A percentile compares a stretch with the other conserved stretches of the same genome.
phyloP scores from a whole-genome alignment of 441 rosid species.

The Sinapis alba region DNA sequence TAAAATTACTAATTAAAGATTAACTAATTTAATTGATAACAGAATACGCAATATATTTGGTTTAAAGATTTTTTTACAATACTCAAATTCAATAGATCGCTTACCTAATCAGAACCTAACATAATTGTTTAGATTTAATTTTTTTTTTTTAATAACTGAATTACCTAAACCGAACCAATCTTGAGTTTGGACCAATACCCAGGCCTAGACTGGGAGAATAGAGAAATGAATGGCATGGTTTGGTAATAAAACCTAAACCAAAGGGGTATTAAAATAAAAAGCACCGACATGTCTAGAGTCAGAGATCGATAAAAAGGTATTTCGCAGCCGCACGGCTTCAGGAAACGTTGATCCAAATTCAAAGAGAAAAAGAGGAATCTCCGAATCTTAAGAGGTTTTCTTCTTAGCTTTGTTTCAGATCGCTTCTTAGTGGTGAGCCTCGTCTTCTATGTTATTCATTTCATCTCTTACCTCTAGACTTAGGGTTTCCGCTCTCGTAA shows the following conservation, averaged over 20 bases:
- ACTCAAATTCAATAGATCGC: too few relatives aligned
- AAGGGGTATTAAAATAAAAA: slow-evolving; percentile 6
- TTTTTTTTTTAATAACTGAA: background rate
- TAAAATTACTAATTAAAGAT: too few relatives aligned
- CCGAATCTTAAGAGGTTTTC: background rate
- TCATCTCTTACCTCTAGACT: slow-evolving; percentile 4
- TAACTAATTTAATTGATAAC: too few relatives aligned
- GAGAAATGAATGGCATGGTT: slow-evolving; percentile 12
- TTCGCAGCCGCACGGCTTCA: slow-evolving; percentile 32
- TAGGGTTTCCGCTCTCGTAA: slow-evolving; percentile 8
- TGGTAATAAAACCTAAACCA: slow-evolving; percentile 20
- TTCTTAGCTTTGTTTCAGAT: background rate
- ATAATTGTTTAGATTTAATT: too few relatives aligned
- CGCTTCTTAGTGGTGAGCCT: slow-evolving; percentile 18
- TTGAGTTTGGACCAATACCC: background rate
- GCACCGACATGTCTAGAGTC: background rate
- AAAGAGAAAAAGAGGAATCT: background rate
- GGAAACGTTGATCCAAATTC: slow-evolving; percentile 10
- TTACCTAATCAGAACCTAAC: too few relatives aligned
- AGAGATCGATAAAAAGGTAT: background rate
- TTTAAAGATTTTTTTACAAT: too few relatives aligned
- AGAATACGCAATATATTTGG: too few relatives aligned
- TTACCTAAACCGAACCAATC: background rate
- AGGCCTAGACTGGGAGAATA: background rate
- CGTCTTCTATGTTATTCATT: background rate